A percentile compares a stretch with the other conserved stretches of the same genome.
phyloP scores from a whole-genome alignment of 352 stramenopile species.

The Phytophthora nicotianae region DNA sequence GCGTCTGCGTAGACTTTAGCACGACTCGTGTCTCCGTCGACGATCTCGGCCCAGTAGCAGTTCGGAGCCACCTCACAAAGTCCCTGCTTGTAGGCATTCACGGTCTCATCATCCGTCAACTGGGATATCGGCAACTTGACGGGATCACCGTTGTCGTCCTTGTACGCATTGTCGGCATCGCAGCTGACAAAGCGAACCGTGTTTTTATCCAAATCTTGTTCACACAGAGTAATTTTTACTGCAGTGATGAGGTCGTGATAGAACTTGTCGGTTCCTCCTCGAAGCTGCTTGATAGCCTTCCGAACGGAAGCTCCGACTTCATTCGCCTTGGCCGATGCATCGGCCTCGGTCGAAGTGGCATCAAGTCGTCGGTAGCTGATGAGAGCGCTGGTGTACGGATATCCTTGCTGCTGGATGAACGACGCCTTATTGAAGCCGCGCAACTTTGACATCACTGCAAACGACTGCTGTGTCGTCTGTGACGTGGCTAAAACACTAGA shows the following conservation, averaged over 20 bases:
- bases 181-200: slow-evolving; percentile 41
- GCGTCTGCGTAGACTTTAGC: slow-evolving; percentile 36
- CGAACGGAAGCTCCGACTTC: slow-evolving; percentile 55
- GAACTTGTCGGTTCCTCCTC: slow-evolving; percentile 61
- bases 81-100: slow-evolving; percentile 36
- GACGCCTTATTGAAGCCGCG: slow-evolving; percentile 12
- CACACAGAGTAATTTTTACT: slow-evolving; percentile 56
- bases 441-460: slow-evolving; percentile 24
- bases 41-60: slow-evolving; percentile 65
- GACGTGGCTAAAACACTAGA: slow-evolving; percentile 8
- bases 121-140: slow-evolving; percentile 30
- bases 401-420: slow-evolving; percentile 10
- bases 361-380: slow-evolving; percentile 29
- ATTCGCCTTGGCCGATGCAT: slow-evolving; percentile 48
- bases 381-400: background rate
- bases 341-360: slow-evolving; percentile 11
- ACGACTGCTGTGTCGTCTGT: slow-evolving; percentile 14
- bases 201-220: slow-evolving; percentile 37
- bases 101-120: slow-evolving; percentile 31
- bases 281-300: slow-evolving; percentile 66
- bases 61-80: slow-evolving; percentile 66
- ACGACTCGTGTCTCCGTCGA: slow-evolving; percentile 36
- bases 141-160: slow-evolving; percentile 40
- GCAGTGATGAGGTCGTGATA: slow-evolving; percentile 68
- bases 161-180: slow-evolving; percentile 42